Base-by-base conservation (phyloP, 2,329 filamentous ascomycete species). In the Fusarium poae region DNA sequence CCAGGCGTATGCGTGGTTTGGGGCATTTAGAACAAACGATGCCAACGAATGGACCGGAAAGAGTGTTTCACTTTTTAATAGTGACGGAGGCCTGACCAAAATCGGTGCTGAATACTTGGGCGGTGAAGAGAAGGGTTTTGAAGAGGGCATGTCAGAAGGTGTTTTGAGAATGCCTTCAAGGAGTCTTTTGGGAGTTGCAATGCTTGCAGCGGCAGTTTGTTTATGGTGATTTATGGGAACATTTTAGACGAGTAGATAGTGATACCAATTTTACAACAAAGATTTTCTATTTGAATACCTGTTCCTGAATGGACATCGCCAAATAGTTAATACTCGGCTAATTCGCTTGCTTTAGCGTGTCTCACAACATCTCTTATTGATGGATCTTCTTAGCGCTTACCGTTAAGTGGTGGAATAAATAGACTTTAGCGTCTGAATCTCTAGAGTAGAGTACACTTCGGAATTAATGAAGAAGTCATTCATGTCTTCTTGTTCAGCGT, bases 1-100 rank as follows among this genome's bases (percentile, higher is more conserved):
- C 2, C 68, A 78, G 20, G 77, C 74, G 0, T 82, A 82, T 49
- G 79, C 80, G 0, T 82, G 80, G 80, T 82, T 81, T 55, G 80
- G 80, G 1, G 77, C 76, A 0, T 82, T 82, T 42, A 75, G 80
- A 2, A 69, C 74, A 0, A 73, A 78, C 25, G 75, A 80, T 42
- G 77, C 79, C 9, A 81, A 81, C 43, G 73, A 70, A 20, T 82
- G 79, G 77, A 81, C 80, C 0, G 80, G 80, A 5, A 74, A 79
- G 13, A 73, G 75, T 3, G 77, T 82, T 0, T 77, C 79, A 1
- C 62, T 82, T 4, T 78, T 82, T 32, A 72, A 81, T 23, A 67
- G 72, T 12, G 63, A 80, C 3, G 80, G 80, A 3, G 79, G 73
- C 2, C 60, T 82, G 56, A 82, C 79, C 0, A 74, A 80, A 30